Conservation (phyloP, 2,329 filamentous ascomycete species). For the Cladosporium sp. region DNA sequence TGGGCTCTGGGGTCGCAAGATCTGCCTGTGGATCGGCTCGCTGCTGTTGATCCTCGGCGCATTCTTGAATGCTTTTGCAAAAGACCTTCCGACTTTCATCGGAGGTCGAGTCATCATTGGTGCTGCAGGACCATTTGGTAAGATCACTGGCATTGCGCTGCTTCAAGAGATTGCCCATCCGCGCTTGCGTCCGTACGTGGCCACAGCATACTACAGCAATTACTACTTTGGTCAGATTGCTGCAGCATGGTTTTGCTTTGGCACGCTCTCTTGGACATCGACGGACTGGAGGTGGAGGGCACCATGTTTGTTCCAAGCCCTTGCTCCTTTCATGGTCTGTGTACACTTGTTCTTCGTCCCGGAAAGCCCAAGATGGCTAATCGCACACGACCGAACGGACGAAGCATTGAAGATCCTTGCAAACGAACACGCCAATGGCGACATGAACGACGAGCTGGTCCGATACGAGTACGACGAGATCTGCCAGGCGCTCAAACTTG, state of each 20-base stretch:
- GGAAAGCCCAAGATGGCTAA: conserved; percentile 61
- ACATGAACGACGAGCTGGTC: conserved; percentile 56
- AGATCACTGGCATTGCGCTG: neutral
- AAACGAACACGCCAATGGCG: conserved; percentile 61
- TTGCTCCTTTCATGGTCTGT: conserved; percentile 60
- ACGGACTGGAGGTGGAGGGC: conserved; percentile 50
- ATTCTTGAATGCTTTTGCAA: neutral
- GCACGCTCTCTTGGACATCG: neutral
- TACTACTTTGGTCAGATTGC: neutral
- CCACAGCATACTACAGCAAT: neutral
- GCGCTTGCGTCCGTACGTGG: neutral
- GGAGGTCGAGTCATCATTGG: conserved; percentile 1
- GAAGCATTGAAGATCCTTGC: conserved; percentile 57
- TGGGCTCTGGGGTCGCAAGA: neutral
- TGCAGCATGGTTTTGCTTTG: neutral
- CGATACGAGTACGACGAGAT: conserved; percentile 66
- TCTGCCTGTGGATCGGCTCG: neutral
- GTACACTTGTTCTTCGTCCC: conserved; percentile 59
- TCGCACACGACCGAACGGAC: conserved; percentile 57
- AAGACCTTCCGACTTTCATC: neutral
- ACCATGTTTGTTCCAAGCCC: conserved; percentile 59
- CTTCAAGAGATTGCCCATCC: conserved; percentile 5
- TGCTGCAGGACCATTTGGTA: neutral
- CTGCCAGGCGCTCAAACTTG: conserved; percentile 10
- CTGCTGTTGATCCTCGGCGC: neutral